Evolutionary conservation across 768 basidiomycete genomes (phyloP), one percentile per base, ranked within the genome.

Genomic region (Cyclocybe aegerita): DNA sequence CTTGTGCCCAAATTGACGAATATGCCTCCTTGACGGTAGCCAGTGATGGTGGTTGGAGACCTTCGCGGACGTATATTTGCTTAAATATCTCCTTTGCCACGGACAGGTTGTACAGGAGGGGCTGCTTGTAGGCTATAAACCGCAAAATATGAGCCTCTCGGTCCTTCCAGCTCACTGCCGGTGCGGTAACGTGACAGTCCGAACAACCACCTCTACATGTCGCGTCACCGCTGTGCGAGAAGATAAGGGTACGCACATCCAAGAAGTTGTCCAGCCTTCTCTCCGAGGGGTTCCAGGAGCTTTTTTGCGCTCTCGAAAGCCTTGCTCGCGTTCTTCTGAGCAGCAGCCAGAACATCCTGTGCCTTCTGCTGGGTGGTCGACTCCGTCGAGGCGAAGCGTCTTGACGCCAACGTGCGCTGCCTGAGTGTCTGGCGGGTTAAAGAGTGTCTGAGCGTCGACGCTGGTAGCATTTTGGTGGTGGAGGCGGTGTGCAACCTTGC

Each of bases 61-160:
- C 82, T 69, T 92, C 90, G 35, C 79, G 76, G 47, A 80, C 61
- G 69, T 91, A 91, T 46, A 92, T 74, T 54, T 88, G 85, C 70
- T 89, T 90, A 46, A 80, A 61, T 43, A 96, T 58, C 63, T 93
- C 91, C 46, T 85, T 82, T 14, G 81, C 75, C 42, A 95, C 90
- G 46, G 85, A 64, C 29, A 89, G 71, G 73, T 93, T 93, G 76
- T 93, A 93, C 29, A 80, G 52, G 33, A 93, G 63, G 4, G 91
- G 90, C 62, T 88, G 77, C 53, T 83, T 82, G 74, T 92, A 91
- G 8, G 83, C 92, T 71, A 48, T 23, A 54, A 41, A 11, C 9
- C 23, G 23, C 3, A 23, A 23, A 1, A 23, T 23, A 23, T 23
- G 23, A 23, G 23, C 23, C 23, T 23, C 23, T 23, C 23, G 4